These are phyloP conservation scores for Nemania sp. DNA, from an alignment of 2,329 filamentous ascomycete genomes.

Conservation along the genomic window DNA sequence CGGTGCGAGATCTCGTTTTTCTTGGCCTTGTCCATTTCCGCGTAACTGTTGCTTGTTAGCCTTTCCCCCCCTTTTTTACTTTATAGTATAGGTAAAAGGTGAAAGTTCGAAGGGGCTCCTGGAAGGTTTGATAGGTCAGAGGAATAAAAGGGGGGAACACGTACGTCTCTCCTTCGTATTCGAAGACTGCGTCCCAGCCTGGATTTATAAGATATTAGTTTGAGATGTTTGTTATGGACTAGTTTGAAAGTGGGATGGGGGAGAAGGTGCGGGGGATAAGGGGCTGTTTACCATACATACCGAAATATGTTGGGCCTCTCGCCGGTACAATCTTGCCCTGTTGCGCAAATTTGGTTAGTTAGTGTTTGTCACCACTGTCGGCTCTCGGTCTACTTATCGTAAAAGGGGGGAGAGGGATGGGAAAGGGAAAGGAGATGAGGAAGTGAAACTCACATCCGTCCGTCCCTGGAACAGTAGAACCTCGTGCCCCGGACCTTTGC, in stretches of 20 bases:
- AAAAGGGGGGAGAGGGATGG: too few relatives aligned
- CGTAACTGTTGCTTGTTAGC: constrained; percentile 67
- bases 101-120: neutral
- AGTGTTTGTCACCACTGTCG: neutral
- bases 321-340: constrained; percentile 84
- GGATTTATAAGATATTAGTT: constrained; percentile 24
- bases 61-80: neutral
- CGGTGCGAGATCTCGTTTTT: constrained; percentile 97
- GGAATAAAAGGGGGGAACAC: constrained; percentile 44
- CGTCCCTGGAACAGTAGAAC: constrained; percentile 91
- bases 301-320: constrained; percentile 84
- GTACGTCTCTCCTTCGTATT: constrained; percentile 87
- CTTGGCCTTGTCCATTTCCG: constrained; percentile 89
- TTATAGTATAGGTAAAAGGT: neutral
- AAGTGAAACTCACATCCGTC: constrained; percentile 76
- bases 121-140: neutral
- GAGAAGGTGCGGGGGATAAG: neutral
- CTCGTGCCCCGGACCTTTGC: constrained; percentile 83
- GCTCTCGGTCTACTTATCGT: neutral
- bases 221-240: neutral
- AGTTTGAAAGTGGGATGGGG: neutral
- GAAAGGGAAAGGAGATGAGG: too few relatives aligned
- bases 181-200: constrained; percentile 98
- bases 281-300: constrained; percentile 62
- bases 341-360: neutral